These are phyloP conservation scores for Mucor racemosus DNA, from an alignment of 371 early-diverging fungal genomes.

Conservation along the genomic window DNA sequence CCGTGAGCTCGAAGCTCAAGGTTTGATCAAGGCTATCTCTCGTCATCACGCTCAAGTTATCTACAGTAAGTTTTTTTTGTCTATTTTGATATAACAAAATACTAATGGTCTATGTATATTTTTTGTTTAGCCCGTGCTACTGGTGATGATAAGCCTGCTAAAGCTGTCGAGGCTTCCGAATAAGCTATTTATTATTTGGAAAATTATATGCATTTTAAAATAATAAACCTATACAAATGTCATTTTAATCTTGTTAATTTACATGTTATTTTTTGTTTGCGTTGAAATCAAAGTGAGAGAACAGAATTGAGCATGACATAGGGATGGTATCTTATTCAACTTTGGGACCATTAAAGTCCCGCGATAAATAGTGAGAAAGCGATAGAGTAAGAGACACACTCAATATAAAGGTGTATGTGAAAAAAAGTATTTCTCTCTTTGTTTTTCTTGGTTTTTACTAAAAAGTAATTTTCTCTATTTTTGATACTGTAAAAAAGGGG, in stretches of 20 bases:
- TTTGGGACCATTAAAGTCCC: too few species aligned
- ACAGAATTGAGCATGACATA: too few species aligned
- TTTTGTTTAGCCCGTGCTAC: conserved; percentile 68
- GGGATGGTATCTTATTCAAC: too few species aligned
- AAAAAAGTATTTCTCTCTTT: too few species aligned
- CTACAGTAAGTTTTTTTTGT: conserved; percentile 73
- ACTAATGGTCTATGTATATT: neutral
- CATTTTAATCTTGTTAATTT: neutral
- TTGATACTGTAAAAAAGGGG: too few species aligned
- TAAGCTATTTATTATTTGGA: neutral
- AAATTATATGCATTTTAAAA: neutral
- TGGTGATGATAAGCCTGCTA: conserved; percentile 63
- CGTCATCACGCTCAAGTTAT: conserved; percentile 92
- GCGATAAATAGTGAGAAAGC: too few species aligned
- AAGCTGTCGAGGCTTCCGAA: conserved; percentile 23
- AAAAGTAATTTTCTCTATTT: too few species aligned
- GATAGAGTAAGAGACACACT: too few species aligned
- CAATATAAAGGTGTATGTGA: too few species aligned
- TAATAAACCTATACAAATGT: conserved; percentile 15
- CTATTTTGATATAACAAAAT: neutral
- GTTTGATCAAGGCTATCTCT: conserved; percentile 90
- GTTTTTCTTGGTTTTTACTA: too few species aligned
- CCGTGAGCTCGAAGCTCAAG: conserved; percentile 89
- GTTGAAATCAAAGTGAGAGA: too few species aligned
- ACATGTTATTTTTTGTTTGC: too few species aligned